A percentile compares a stretch with the other conserved stretches of the same genome.
Evolutionary conservation across 73 alveolate genomes (phyloP).

Genomic region (Diophrys appendiculata): DNA sequence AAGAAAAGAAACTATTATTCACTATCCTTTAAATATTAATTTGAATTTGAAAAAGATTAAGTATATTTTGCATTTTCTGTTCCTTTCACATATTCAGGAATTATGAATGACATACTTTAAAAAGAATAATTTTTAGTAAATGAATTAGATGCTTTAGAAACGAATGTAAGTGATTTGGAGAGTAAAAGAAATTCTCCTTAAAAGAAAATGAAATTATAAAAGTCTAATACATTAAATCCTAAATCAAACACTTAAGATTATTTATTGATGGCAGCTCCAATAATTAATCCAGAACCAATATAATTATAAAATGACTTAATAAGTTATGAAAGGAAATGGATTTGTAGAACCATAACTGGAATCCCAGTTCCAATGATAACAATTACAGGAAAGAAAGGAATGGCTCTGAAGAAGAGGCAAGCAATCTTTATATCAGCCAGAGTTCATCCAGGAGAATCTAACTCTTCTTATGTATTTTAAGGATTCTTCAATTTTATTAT

Average conservation of each 20-base stretch:
- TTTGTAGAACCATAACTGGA: slow-evolving; percentile 24
- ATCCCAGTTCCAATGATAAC: slow-evolving; percentile 28
- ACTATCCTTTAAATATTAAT: slow-evolving; percentile 28
- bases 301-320: neutral
- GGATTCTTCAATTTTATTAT: slow-evolving; percentile 63
- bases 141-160: neutral
- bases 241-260: neutral
- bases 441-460: slow-evolving; percentile 91
- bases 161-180: too few relatives aligned
- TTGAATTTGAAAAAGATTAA: slow-evolving; percentile 41
- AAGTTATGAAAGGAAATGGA: slow-evolving; percentile 16
- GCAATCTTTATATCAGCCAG: slow-evolving; percentile 78
- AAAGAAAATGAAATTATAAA: too few relatives aligned
- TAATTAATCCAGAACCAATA: neutral
- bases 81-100: slow-evolving; percentile 44
- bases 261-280: neutral
- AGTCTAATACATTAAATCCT: neutral
- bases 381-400: neutral
- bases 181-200: too few relatives aligned
- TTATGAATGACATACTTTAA: neutral
- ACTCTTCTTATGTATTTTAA: slow-evolving; percentile 64
- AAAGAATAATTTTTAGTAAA: neutral
- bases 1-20: slow-evolving; percentile 47
- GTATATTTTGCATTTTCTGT: slow-evolving; percentile 62
- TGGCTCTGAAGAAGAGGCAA: slow-evolving; percentile 50